Evolutionary conservation across 129 eudicot species (phyloP).

Genomic region (Helianthus tuberosus): DNA sequence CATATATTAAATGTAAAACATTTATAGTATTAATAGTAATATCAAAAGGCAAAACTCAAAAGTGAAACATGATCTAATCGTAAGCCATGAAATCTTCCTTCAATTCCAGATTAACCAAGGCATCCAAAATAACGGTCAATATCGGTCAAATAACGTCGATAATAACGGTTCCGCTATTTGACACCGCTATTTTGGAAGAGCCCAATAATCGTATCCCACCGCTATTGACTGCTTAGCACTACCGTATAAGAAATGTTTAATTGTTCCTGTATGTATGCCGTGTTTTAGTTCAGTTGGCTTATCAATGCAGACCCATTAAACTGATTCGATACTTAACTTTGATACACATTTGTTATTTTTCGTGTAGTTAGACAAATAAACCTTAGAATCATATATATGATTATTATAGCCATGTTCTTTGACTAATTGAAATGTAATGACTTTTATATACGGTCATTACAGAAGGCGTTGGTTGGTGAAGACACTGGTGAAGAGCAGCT

Average conservation of each 20-base stretch:
- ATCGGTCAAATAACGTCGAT: no score
- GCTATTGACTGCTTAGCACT: no score
- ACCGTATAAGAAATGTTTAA: not conserved
- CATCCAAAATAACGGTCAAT: no score
- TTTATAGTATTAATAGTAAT: no score
- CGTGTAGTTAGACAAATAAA: not conserved
- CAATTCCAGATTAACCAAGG: no score
- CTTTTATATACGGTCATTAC: constrained; percentile 27
- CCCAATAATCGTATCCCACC: no score
- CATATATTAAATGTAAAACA: no score
- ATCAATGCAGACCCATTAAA: not conserved
- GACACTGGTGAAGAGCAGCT: constrained; percentile 89
- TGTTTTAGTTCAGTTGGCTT: constrained; percentile 6
- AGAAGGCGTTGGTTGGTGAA: constrained; percentile 97
- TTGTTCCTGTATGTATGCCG: not conserved
- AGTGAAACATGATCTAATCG: no score
- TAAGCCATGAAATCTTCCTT: no score
- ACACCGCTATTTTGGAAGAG: no score
- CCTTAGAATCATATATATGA: not conserved
- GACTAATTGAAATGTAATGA: constrained; percentile 18
- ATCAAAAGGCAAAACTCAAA: no score
- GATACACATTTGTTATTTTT: constrained; percentile 8
- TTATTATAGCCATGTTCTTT: not conserved
- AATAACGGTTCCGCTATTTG: no score
- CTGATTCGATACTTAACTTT: constrained; percentile 1